Conservation (phyloP, 257 asterid genomes). For the Gardenia jasminoides region DNA sequence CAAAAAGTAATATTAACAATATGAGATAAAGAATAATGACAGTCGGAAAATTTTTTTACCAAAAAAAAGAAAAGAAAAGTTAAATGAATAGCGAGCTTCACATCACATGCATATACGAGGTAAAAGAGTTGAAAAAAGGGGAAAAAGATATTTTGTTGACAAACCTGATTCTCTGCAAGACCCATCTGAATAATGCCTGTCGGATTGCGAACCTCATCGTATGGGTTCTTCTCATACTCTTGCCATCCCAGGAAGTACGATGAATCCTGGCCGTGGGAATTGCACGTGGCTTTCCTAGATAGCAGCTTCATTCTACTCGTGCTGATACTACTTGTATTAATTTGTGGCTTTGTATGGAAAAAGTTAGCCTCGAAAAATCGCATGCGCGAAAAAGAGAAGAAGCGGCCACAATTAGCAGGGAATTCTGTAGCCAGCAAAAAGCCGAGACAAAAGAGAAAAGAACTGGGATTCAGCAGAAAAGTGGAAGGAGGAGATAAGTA, state of each 20-base stretch:
- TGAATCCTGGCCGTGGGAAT: conserved; percentile 46
- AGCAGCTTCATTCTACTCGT: conserved; percentile 22
- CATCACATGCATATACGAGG: neutral
- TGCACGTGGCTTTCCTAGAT: conserved; percentile 34
- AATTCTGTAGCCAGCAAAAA: neutral
- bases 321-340: no score
- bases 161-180: conserved; percentile 50
- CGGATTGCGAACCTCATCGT: conserved; percentile 31
- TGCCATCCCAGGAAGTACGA: conserved; percentile 47
- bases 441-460: neutral
- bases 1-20: neutral
- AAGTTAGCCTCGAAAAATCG: neutral
- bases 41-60: neutral
- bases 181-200: conserved; percentile 50
- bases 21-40: neutral
- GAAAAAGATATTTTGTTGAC: neutral
- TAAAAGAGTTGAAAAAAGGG: neutral
- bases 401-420: neutral
- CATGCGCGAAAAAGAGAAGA: conserved; percentile 2
- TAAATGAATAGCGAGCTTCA: neutral
- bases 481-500: neutral
- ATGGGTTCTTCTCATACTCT: conserved; percentile 46
- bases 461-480: neutral
- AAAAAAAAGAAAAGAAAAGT: neutral
- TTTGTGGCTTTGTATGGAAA: neutral